Evolutionary conservation across 1,139 yeast species (phyloP).

Genomic region (Kodamaea derodonti): DNA sequence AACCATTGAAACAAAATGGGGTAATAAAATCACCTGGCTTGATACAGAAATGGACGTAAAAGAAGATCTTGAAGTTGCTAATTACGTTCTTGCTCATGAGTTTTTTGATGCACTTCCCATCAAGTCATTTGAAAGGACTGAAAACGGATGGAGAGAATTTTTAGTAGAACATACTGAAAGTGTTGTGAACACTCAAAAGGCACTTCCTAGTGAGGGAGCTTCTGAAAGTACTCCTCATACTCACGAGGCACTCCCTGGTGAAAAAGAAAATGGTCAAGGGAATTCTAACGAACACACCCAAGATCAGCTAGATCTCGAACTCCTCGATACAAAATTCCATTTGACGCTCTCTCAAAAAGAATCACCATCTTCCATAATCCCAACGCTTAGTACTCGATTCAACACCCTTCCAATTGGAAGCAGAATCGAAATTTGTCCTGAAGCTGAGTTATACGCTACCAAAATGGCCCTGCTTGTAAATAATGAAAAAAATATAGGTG

Average conservation of each 20-base stretch:
- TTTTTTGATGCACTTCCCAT: slow-evolving; percentile 87
- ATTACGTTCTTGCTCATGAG: slow-evolving; percentile 77
- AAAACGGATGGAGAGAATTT: slow-evolving; percentile 74
- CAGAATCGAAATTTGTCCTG: slow-evolving; percentile 73
- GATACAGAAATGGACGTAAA: slow-evolving; percentile 60
- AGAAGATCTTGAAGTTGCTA: slow-evolving; percentile 35
- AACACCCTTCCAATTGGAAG: slow-evolving; percentile 52
- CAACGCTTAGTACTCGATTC: slow-evolving; percentile 51
- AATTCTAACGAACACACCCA: neutral
- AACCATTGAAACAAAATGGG: slow-evolving; percentile 41
- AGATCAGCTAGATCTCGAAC: slow-evolving; percentile 7
- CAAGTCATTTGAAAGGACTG: slow-evolving; percentile 60
- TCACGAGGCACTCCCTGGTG: neutral
- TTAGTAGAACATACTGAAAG: slow-evolving; percentile 54
- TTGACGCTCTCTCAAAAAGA: slow-evolving; percentile 56
- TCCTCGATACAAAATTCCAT: slow-evolving; percentile 48
- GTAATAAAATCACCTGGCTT: slow-evolving; percentile 60
- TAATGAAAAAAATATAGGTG: slow-evolving; percentile 44
- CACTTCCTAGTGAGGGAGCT: slow-evolving; percentile 18
- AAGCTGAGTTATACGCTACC: slow-evolving; percentile 53
- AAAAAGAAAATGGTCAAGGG: neutral
- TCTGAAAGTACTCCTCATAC: neutral
- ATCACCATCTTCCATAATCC: slow-evolving; percentile 62
- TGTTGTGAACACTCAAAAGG: slow-evolving; percentile 37
- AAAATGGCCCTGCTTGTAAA: slow-evolving; percentile 43